These are phyloP conservation scores for Spergularia bocconei DNA, from an alignment of 148 eudicot species.

Conservation along the genomic window DNA sequence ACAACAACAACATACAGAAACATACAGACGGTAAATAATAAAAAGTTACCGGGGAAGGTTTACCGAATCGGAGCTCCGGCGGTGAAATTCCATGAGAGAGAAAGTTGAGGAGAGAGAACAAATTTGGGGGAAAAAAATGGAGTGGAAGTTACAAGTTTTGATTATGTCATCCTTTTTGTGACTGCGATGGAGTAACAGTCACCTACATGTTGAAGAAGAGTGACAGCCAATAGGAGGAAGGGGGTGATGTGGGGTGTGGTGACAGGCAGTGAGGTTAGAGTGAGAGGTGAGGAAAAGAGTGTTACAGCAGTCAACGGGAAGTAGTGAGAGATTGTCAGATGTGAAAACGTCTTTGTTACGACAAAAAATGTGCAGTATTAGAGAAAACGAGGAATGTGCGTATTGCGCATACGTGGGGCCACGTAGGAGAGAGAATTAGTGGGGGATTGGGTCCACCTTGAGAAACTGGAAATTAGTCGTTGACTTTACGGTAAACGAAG, in stretches of 20 bases:
- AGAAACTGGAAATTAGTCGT: no score
- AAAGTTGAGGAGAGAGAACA: constrained; percentile 9
- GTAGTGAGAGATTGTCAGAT: background rate
- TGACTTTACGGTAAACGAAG: no score
- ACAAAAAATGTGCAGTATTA: constrained; percentile 10
- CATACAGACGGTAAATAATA: background rate
- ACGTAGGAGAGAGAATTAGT: background rate
- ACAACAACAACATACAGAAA: background rate
- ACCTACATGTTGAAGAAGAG: background rate
- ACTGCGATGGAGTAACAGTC: background rate
- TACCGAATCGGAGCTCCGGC: background rate
- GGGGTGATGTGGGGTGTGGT: background rate
- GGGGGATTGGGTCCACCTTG: no score
- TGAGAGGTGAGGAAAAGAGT: background rate
- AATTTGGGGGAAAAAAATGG: background rate
- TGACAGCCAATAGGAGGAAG: background rate
- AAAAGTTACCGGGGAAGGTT: background rate
- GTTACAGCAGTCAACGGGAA: constrained; percentile 33
- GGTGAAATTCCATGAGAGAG: background rate
- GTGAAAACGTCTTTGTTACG: constrained; percentile 14
- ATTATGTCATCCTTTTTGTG: background rate
- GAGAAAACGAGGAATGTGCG: constrained; percentile 23
- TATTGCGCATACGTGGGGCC: background rate
- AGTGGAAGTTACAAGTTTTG: background rate
- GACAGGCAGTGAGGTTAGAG: constrained; percentile 16